A percentile compares a stretch with the other conserved stretches of the same genome.
phyloP scores from a whole-genome alignment of 2,329 filamentous ascomycete genomes.

The Aphanocladium album region DNA sequence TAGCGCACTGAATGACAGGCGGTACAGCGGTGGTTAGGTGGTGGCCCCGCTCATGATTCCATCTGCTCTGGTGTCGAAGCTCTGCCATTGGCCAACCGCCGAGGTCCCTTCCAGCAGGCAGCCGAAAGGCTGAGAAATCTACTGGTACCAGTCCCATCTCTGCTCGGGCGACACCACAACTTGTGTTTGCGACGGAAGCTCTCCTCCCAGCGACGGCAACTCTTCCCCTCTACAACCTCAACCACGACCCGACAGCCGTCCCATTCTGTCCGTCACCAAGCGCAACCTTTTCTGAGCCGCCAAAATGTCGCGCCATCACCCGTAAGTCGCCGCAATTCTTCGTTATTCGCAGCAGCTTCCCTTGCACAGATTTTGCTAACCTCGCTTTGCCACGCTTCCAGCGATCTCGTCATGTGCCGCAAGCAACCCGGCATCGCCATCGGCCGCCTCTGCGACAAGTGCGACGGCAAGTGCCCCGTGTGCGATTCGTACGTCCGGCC shows the following conservation, averaged over 20 bases:
- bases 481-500: slow-evolving; percentile 99
- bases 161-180: not conserved
- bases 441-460: slow-evolving; percentile 98
- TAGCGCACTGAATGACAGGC: not conserved
- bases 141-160: slow-evolving; percentile 18
- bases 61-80: not conserved
- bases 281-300: not conserved
- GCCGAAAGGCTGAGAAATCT: slow-evolving; percentile 41
- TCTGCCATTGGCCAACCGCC: slow-evolving; percentile 19
- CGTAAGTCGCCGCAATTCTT: slow-evolving; percentile 48
- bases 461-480: slow-evolving; percentile 98
- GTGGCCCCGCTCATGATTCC: not conserved
- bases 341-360: not conserved
- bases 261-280: not conserved
- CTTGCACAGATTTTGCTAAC: not conserved
- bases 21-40: not conserved
- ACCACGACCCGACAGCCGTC: not conserved
- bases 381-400: slow-evolving; percentile 27
- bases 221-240: not conserved
- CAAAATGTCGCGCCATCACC: slow-evolving; percentile 88
- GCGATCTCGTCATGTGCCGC: slow-evolving; percentile 98
- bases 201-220: slow-evolving; percentile 1
- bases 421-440: slow-evolving; percentile 97
- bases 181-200: slow-evolving; percentile 12
- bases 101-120: slow-evolving; percentile 5